These are phyloP conservation scores for Populus trichocarpa DNA, from an alignment of 441 rosid genomes.

Conservation along the genomic window DNA sequence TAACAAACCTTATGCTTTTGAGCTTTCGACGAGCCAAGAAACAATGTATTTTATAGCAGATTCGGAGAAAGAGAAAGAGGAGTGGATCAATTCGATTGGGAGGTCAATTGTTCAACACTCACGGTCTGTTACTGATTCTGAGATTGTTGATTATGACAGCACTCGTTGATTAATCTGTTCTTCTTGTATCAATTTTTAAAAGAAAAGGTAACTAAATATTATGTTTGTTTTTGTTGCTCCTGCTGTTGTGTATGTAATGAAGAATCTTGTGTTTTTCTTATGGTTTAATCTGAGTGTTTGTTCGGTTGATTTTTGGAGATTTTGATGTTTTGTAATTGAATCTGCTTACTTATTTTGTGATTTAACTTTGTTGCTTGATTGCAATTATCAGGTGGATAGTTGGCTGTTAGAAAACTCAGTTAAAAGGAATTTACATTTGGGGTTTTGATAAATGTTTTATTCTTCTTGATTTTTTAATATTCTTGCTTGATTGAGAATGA, in stretches of 20 bases:
- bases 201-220: background rate
- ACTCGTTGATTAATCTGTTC: background rate
- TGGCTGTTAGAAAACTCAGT: background rate
- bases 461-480: background rate
- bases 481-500: background rate
- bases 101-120: constrained; percentile 81
- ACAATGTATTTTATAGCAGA: constrained; percentile 81
- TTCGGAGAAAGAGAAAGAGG: constrained; percentile 78
- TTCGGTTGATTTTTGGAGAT: background rate
- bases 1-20: constrained; percentile 70
- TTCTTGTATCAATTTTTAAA: background rate
- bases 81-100: constrained; percentile 86
- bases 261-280: background rate
- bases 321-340: background rate
- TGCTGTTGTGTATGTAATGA: background rate
- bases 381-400: background rate
- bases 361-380: background rate
- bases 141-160: constrained; percentile 63
- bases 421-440: background rate
- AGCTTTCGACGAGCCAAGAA: constrained; percentile 53
- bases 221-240: background rate
- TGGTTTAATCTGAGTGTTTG: background rate
- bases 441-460: background rate
- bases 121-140: constrained; percentile 65
- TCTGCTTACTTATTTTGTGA: background rate